Evolutionary conservation across 768 basidiomycete genomes (phyloP), one percentile per base, ranked within the genome.

Genomic region (Xerocomellus dryophilus): DNA sequence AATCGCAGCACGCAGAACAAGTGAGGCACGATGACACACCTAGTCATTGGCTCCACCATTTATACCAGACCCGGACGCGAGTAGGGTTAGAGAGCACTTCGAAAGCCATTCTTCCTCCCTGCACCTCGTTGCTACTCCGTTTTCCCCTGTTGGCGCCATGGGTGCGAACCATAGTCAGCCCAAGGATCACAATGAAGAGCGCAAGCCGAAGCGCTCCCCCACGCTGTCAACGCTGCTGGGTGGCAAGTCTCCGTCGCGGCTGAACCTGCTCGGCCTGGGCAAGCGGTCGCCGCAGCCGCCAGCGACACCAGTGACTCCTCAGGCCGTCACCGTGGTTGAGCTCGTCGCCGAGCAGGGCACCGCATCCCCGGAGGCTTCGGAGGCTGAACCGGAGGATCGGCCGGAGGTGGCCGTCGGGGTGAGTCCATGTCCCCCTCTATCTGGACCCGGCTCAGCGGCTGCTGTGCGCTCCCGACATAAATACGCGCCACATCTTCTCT

Each of bases 221-320:
- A 62, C 70, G 43, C 49, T 68, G 51, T 38, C 58, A 20, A 57
- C 63, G 44, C 44, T 68, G 43, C 44, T 68, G 15, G 58, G n/a
- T n/a, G n/a, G 60, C 54, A 71, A 68, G 57, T 49, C 62, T 0
- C 40, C 71, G 25, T 63, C 64, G n/a, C 60, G 67, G n/a, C 50
- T 71, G 29, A 67, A 61, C 53, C 43, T 68, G 43, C 60, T 72
- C 27, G 49, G 61, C 8, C 41, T 72, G 38, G 59, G 66, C 0
- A 71, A 34, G 48, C 66, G 65, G 38, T 61, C 70, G 25, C 70
- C 70, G n/a, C 68, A 66, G 25, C 60, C 61, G 2, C 63, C 70
- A 34, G 40, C 69, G 41, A 61, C 65, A 50, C 62, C 70, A 43
- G 61, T 61, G 53, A 61, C 66, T 9, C 61, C 64, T 11, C 59